Percentiles rank a stretch among this genome's conserved stretches.
Conservation (phyloP, 345 rosid genomes). For the Salix exigua region DNA sequence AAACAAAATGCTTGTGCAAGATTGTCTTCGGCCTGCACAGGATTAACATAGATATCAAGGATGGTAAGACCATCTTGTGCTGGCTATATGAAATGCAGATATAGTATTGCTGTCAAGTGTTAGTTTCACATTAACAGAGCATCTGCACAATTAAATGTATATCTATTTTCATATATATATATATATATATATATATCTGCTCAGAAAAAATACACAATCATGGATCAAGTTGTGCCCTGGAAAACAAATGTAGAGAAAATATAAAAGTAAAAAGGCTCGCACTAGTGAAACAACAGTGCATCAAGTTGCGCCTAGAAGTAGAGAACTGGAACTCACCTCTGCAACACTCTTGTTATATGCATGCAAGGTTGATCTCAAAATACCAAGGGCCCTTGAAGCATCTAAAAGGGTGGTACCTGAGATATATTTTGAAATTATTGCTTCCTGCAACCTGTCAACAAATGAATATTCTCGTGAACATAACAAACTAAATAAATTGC, state of each 20-base stretch:
- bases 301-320: neutral
- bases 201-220: neutral
- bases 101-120: neutral
- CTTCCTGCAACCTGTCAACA: constrained; percentile 52
- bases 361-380: constrained; percentile 55
- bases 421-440: constrained; percentile 32
- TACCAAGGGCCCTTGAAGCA: constrained; percentile 48
- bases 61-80: neutral
- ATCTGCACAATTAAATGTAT: neutral
- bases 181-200: neutral
- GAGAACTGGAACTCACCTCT: constrained; percentile 45
- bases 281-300: neutral
- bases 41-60: neutral
- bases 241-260: too few species aligned
- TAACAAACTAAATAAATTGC: neutral
- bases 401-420: constrained; percentile 34
- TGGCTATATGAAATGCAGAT: neutral
- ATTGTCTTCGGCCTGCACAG: constrained; percentile 60
- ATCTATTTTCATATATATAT: neutral
- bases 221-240: too few species aligned
- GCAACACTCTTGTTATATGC: constrained; percentile 67
- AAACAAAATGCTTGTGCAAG: constrained; percentile 64
- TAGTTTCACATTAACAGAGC: neutral
- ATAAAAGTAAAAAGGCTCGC: neutral
- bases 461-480: neutral